These are phyloP conservation scores for Dactylellina sp. DNA, from an alignment of 2,329 filamentous ascomycete genomes.

Conservation along the genomic window DNA sequence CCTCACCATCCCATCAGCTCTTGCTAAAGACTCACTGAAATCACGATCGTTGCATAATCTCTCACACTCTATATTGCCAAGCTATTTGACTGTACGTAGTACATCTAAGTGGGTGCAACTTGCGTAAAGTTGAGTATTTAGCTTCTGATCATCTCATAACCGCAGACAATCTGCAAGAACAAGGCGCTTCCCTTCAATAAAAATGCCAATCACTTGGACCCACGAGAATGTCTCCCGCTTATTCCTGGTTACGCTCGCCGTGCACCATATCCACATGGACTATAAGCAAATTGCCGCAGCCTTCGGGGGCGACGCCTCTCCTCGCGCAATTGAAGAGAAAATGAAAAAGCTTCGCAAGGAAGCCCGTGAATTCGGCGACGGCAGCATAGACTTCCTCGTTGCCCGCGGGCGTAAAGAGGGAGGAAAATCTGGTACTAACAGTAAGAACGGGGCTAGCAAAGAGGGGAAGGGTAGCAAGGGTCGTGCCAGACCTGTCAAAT, in stretches of 20 bases:
- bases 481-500: slow-evolving; percentile 51
- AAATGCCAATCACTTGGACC: slow-evolving; percentile 57
- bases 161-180: no score
- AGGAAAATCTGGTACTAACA: slow-evolving; percentile 12
- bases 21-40: slow-evolving; percentile 24
- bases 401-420: slow-evolving; percentile 39
- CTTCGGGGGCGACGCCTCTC: slow-evolving; percentile 53
- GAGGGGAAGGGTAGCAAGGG: slow-evolving; percentile 33
- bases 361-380: slow-evolving; percentile 48
- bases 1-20: slow-evolving; percentile 23
- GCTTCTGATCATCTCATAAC: neutral
- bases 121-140: neutral
- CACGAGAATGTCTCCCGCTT: slow-evolving; percentile 56
- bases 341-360: slow-evolving; percentile 57
- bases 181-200: neutral
- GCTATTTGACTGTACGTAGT: neutral
- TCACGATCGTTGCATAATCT: slow-evolving; percentile 3
- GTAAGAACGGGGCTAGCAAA: slow-evolving; percentile 28
- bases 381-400: slow-evolving; percentile 47
- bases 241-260: slow-evolving; percentile 52
- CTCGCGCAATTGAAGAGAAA: slow-evolving; percentile 56
- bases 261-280: slow-evolving; percentile 57
- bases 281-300: slow-evolving; percentile 55
- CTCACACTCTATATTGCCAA: slow-evolving; percentile 4
- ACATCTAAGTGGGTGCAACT: neutral